These are phyloP conservation scores for Ophiocytium majus DNA, from an alignment of 352 stramenopile genomes.

Conservation along the genomic window DNA sequence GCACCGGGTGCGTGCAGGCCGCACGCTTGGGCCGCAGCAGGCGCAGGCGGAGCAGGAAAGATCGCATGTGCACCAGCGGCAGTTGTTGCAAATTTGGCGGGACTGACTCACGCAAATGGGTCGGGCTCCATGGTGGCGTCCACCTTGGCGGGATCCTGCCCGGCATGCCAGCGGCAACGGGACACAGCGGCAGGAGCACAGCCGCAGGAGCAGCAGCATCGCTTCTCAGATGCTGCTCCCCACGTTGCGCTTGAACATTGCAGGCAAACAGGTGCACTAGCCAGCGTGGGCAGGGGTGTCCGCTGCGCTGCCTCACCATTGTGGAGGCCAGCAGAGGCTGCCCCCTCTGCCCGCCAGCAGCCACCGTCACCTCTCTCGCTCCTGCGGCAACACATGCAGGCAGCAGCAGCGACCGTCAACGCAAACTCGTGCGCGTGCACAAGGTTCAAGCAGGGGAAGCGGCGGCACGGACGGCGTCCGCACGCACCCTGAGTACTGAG, in stretches of 20 bases:
- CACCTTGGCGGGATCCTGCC: not conserved
- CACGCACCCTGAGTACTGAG: not conserved
- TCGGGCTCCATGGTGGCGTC: not conserved
- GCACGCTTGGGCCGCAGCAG: no score
- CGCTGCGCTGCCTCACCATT: no score
- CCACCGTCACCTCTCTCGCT: not conserved
- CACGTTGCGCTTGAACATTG: no score
- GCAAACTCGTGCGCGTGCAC: not conserved
- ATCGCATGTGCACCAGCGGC: not conserved
- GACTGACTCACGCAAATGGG: not conserved
- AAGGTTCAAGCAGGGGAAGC: not conserved
- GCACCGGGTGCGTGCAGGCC: not conserved
- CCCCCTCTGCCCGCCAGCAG: not conserved
- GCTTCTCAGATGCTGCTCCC: not conserved
- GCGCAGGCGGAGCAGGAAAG: no score
- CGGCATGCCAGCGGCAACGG: not conserved
- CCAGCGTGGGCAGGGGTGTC: no score
- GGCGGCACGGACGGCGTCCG: no score
- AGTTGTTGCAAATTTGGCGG: not conserved
- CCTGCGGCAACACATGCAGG: not conserved
- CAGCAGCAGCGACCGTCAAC: not conserved
- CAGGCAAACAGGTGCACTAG: no score
- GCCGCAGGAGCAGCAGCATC: not conserved
- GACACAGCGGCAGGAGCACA: not conserved
- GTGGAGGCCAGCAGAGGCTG: not conserved